phyloP scores from a whole-genome alignment of 257 asterid genomes.

The Salvia miltiorrhiza region DNA sequence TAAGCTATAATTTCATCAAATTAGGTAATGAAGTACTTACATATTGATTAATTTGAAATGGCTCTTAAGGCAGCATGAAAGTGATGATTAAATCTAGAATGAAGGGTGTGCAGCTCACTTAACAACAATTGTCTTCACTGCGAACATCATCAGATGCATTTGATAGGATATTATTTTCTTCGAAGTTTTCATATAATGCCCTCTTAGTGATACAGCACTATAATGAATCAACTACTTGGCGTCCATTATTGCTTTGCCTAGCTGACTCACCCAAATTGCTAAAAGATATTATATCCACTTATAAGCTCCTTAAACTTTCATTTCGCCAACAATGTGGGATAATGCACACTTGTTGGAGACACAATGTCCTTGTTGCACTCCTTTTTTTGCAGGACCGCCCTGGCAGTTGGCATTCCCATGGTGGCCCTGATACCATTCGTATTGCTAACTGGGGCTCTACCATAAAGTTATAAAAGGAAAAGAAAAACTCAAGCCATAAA shows the following conservation, averaged over 20 bases:
- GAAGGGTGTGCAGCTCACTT: no score
- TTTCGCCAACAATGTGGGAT: background rate
- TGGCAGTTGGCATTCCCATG: background rate
- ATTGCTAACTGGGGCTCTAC: background rate
- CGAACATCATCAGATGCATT: no score
- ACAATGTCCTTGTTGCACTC: background rate
- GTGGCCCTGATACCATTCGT: background rate
- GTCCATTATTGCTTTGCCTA: background rate
- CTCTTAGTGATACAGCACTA: background rate
- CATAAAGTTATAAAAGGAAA: no score
- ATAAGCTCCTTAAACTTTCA: background rate
- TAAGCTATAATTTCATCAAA: no score
- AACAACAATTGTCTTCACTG: no score
- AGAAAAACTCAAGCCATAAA: no score
- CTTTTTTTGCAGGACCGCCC: background rate
- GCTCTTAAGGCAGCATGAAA: no score
- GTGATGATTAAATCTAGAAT: no score
- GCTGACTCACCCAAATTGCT: background rate
- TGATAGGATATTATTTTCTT: no score
- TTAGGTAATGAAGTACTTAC: no score
- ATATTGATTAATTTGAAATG: no score
- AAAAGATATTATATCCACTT: background rate
- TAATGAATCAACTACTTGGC: background rate
- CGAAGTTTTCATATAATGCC: background rate
- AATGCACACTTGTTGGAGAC: background rate